Base-by-base conservation (phyloP, 148 eudicot species). In the Fagopyrum homotropicum region DNA sequence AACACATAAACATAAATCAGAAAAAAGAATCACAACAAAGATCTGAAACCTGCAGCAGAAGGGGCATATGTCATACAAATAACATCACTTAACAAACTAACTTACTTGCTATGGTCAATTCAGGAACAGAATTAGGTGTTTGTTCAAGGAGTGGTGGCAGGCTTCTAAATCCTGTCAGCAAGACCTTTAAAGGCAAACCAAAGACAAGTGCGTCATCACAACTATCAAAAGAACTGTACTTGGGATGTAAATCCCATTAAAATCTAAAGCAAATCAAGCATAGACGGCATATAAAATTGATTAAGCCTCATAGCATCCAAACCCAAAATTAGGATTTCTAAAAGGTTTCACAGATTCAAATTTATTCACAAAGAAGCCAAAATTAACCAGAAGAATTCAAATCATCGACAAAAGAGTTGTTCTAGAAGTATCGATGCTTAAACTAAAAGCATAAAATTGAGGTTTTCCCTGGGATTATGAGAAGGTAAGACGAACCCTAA, bases 61-160 rank as follows among this genome's bases (percentile, higher is more conserved):
- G 54, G 46, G 9, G 17, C 26, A 26, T 52, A 59, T n/a, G 17
- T 22, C 29, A 57, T 57, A 57, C 30, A 57, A 55, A 16, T 10
- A 49, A 22, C 4, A 43, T 14, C 61, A 9, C 26, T 22, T 35
- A 69, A 66, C 35, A 52, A 75, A 10, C 49, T 51, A 72, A 75
- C 52, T 79, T 91, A 94, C 98, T 89, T 77, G 98, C 98, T 75
- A 94, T 75, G 61, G 92, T 83, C 87, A 91, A 79, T 81, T 94
- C 98, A 45, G 86, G 85, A 69, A 79, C 76, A 17, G 97, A 89
- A 80, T 87, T 85, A 11, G 93, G 87, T 22, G 93, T 91, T 44
- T 82, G 82, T 79, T 85, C 88, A 74, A 94, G 82, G 76, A 89
- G 80, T 73, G 98, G 98, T 15, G 98, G 97, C 59, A 94, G 93